Evolutionary conservation across 768 basidiomycete genomes (phyloP).

Genomic region (Trametes punicea): DNA sequence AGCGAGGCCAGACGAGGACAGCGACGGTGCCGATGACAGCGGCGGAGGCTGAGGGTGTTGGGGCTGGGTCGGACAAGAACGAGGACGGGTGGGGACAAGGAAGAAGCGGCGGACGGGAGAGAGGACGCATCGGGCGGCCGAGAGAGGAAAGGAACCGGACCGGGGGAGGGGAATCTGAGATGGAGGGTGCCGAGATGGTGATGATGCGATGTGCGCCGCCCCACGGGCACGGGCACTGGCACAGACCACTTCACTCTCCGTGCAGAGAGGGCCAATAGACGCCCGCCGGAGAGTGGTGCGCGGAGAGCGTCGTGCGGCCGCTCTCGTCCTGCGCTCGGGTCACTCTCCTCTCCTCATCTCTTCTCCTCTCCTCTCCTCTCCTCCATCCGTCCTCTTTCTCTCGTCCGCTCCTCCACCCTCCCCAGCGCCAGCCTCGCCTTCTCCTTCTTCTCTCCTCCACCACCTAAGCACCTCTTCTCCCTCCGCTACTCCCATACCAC

Average conservation of each 20-base stretch:
- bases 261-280: not conserved
- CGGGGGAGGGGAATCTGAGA: constrained; percentile 23
- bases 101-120: not conserved
- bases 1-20: not conserved
- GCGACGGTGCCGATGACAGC: not conserved
- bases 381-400: constrained; percentile 3
- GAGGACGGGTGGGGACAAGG: not conserved
- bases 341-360: not conserved
- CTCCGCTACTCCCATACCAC: not conserved
- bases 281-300: not conserved
- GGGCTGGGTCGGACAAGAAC: not conserved
- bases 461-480: not conserved
- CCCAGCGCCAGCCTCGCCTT: constrained; percentile 5
- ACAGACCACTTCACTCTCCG: too few species aligned
- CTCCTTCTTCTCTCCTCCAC: constrained; percentile 14
- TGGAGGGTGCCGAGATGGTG: constrained; percentile 20
- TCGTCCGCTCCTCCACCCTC: constrained; percentile 8
- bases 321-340: too few species aligned
- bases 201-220: constrained; percentile 23
- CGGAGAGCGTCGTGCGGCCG: too few species aligned
- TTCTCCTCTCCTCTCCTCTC: not conserved
- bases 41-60: too few species aligned
- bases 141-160: constrained; percentile 19
- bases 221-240: too few species aligned
- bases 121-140: not conserved